Conservation (phyloP, 2,329 filamentous ascomycete genomes). For the Lasiodiplodia hormozganensis region DNA sequence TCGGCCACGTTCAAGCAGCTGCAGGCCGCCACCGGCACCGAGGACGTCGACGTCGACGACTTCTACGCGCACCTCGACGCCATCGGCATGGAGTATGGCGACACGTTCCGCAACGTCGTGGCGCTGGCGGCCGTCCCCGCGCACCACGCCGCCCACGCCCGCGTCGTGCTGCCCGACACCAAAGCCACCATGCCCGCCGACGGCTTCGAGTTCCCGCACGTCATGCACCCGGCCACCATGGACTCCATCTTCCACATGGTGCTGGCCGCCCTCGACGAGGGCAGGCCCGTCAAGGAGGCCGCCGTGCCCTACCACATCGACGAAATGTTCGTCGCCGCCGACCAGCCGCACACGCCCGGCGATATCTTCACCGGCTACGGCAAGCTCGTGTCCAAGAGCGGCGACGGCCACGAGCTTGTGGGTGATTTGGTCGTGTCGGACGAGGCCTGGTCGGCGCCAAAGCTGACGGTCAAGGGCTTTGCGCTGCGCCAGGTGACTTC, state of each 20-base stretch:
- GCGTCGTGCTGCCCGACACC: conserved; percentile 1
- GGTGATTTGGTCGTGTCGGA: too few species aligned
- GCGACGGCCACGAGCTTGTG: too few species aligned
- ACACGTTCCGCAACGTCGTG: conserved; percentile 6
- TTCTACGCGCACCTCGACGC: conserved; percentile 8
- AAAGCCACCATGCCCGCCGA: not conserved
- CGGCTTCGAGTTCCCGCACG: conserved; percentile 26
- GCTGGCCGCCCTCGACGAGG: not conserved
- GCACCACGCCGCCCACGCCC: not conserved
- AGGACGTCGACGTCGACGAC: conserved; percentile 7
- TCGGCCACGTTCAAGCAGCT: conserved; percentile 3
- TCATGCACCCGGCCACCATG: conserved; percentile 35
- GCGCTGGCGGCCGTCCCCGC: not conserved
- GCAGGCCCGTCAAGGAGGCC: not conserved
- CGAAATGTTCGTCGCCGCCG: not conserved
- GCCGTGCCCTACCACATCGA: conserved; percentile 4
- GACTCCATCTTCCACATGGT: conserved; percentile 33
- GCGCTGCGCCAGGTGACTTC: too few species aligned
- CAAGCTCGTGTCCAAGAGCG: too few species aligned
- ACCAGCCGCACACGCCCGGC: not conserved
- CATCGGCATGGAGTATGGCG: conserved; percentile 2
- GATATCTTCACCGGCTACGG: not conserved
- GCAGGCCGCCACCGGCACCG: not conserved
- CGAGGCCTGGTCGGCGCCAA: too few species aligned
- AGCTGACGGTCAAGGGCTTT: too few species aligned